Percentiles rank a stretch among this genome's conserved stretches.
These are phyloP conservation scores for Coemansia sp. DNA, from an alignment of 371 early-diverging fungal genomes.

Conservation along the genomic window DNA sequence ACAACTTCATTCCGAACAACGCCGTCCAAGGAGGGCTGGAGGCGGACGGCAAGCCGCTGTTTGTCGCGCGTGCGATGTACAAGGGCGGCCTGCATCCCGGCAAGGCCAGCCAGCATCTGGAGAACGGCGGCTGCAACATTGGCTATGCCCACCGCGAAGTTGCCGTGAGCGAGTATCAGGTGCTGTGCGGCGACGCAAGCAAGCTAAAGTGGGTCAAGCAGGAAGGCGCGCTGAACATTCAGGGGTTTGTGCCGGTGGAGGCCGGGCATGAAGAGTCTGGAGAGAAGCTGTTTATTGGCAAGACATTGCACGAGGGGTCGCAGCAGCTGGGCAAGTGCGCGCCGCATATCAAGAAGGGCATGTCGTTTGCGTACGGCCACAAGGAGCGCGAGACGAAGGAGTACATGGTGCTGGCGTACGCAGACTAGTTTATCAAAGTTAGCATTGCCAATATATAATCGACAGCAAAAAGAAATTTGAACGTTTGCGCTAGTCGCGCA, in stretches of 20 bases:
- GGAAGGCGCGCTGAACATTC: slow-evolving; percentile 44
- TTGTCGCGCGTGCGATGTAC: slow-evolving; percentile 54
- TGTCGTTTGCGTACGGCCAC: slow-evolving; percentile 49
- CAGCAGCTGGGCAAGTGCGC: slow-evolving; percentile 57
- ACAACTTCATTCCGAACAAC: slow-evolving; percentile 52
- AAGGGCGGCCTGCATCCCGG: slow-evolving; percentile 59
- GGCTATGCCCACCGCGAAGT: slow-evolving; percentile 56
- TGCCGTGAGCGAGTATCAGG: slow-evolving; percentile 51
- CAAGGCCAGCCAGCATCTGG: slow-evolving; percentile 51
- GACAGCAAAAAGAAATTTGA: neutral
- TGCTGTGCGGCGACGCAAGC: slow-evolving; percentile 57
- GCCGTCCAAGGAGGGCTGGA: slow-evolving; percentile 59
- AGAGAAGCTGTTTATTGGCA: slow-evolving; percentile 54
- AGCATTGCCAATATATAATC: no score
- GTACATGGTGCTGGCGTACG: slow-evolving; percentile 48
- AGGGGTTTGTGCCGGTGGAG: slow-evolving; percentile 49
- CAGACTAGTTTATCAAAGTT: slow-evolving; percentile 4
- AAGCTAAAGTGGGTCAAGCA: slow-evolving; percentile 55
- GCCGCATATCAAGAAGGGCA: slow-evolving; percentile 50
- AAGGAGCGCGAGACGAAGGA: slow-evolving; percentile 49
- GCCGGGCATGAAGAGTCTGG: slow-evolving; percentile 57
- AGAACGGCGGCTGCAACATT: slow-evolving; percentile 53
- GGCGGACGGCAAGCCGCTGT: slow-evolving; percentile 57
- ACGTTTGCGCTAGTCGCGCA: slow-evolving; percentile 22
- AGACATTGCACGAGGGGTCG: slow-evolving; percentile 52